Conservation (phyloP, 2,329 filamentous ascomycete genomes). For the Cryphonectria japonica region DNA sequence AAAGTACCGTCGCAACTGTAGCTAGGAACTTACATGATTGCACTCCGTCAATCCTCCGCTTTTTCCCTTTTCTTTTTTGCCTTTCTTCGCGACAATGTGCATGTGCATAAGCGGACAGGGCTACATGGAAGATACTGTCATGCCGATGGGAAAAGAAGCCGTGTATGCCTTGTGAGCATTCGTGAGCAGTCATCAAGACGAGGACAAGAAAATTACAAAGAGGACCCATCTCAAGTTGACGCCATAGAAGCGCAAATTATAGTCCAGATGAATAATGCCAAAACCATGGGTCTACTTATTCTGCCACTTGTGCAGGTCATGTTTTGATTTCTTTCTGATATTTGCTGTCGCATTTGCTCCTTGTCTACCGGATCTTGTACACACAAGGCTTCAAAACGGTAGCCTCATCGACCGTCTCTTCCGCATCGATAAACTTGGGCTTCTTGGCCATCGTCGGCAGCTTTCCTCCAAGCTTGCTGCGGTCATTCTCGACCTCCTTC, state of each 20-base stretch:
- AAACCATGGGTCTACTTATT: neutral
- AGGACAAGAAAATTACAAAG: neutral
- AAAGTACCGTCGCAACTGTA: slow-evolving; percentile 32
- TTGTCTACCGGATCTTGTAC: slow-evolving; percentile 79
- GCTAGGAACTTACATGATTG: slow-evolving; percentile 16
- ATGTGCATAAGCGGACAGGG: slow-evolving; percentile 28
- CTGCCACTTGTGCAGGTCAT: neutral
- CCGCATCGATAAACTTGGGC: slow-evolving; percentile 62
- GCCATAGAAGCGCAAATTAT: slow-evolving; percentile 11
- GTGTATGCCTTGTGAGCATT: slow-evolving; percentile 10
- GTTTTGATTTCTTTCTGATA: neutral
- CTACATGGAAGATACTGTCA: slow-evolving; percentile 10
- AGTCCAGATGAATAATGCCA: neutral
- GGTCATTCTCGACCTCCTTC: slow-evolving; percentile 63
- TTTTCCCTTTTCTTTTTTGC: neutral
- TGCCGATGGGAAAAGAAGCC: neutral
- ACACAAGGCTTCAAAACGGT: slow-evolving; percentile 87
- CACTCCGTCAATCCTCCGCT: neutral
- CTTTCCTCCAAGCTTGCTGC: slow-evolving; percentile 28
- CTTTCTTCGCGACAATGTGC: slow-evolving; percentile 5
- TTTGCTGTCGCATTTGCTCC: neutral
- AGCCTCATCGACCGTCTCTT: slow-evolving; percentile 65
- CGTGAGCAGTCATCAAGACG: slow-evolving; percentile 4
- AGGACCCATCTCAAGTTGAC: neutral
- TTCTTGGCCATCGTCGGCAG: slow-evolving; percentile 42